Base-by-base conservation (phyloP, 306 rosid genomes). In the Dryas alaskensis region DNA sequence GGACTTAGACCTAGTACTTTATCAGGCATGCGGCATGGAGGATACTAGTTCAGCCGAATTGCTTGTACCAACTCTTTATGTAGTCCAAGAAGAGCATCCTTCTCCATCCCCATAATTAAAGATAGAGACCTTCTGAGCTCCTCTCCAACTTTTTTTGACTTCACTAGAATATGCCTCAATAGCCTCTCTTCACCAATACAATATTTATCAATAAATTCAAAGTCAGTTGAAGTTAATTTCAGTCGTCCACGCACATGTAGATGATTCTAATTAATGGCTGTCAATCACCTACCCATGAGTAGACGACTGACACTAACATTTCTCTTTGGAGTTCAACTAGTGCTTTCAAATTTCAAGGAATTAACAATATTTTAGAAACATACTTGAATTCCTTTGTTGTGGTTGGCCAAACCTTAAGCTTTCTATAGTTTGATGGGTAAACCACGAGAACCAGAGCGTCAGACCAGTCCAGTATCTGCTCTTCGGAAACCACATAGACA, bases 1-100 rank as follows among this genome's bases (percentile, higher is more conserved):
- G 88, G 80, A 74, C 84, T 79, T 65, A 86, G 50, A 58, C 88
- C 84, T 8, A 84, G 16, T 1, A 84, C 88, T 48, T 84, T 42
- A 5, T 81, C 83, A 13, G 88, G 90, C 47, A 58, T 68, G 37
- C 7, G 55, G 39, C 90, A 84, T 46, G 84, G 83, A 58, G 90
- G 86, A 67, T 79, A 79, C 61, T 83, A 86, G 59, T 81, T 81
- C 42, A 72, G 22, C 0, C 83, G 73, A 43, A 84, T 19, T 31
- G 3, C 78, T 46, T 77, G 78, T 6, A 51, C 11, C 16, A 72
- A 11, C 5, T 74, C 83, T 72, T 74, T 54, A 63, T 84, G 86
- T 14, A 81, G 70, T 69, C 10, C 79, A 53, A 77, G 71, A 60
- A 84, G 78, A 79, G n/a, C 46, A 65, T 76, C 71, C 27, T 81